Evolutionary conservation across 2,329 filamentous ascomycete genomes (phyloP).

Genomic region (Arthrobotrys iridis): DNA sequence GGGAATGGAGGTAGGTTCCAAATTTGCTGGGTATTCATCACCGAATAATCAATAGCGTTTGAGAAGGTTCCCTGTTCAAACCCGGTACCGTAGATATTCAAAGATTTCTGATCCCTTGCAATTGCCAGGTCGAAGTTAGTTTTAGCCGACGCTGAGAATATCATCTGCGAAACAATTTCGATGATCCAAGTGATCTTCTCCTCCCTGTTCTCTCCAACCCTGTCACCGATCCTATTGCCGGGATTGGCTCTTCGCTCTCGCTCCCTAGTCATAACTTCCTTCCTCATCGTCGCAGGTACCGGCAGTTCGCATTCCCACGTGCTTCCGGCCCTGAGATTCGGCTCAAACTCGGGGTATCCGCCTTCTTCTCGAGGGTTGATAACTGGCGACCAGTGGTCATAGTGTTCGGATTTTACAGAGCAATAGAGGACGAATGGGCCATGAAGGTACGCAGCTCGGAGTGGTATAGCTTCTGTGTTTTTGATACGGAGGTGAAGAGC

Average conservation of each 20-base stretch:
- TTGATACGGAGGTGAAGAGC: constrained; percentile 85
- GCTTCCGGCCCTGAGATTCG: constrained; percentile 93
- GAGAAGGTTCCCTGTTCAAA: constrained; percentile 68
- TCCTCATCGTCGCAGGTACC: constrained; percentile 80
- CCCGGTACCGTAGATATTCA: constrained; percentile 61
- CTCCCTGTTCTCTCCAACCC: constrained; percentile 59
- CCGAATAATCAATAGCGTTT: constrained; percentile 77
- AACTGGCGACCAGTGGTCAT: constrained; percentile 55
- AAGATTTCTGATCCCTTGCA: constrained; percentile 83
- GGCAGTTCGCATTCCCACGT: constrained; percentile 82
- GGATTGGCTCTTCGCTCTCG: constrained; percentile 33
- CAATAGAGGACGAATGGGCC: constrained; percentile 92
- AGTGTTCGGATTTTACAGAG: constrained; percentile 65
- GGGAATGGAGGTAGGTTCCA: constrained; percentile 94
- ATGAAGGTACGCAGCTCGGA: constrained; percentile 94
- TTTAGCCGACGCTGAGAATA: constrained; percentile 88
- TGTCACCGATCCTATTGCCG: constrained; percentile 31
- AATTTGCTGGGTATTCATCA: constrained; percentile 86
- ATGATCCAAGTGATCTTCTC: constrained; percentile 83
- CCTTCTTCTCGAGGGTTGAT: constrained; percentile 70
- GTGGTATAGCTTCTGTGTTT: constrained; percentile 87
- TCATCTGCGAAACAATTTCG: constrained; percentile 89
- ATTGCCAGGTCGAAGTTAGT: constrained; percentile 89
- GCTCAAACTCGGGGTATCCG: constrained; percentile 81
- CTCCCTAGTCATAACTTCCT: constrained; percentile 59